A percentile compares a stretch with the other conserved stretches of the same genome.
These are phyloP conservation scores for Russula vinacea DNA, from an alignment of 768 basidiomycete genomes.

Conservation along the genomic window DNA sequence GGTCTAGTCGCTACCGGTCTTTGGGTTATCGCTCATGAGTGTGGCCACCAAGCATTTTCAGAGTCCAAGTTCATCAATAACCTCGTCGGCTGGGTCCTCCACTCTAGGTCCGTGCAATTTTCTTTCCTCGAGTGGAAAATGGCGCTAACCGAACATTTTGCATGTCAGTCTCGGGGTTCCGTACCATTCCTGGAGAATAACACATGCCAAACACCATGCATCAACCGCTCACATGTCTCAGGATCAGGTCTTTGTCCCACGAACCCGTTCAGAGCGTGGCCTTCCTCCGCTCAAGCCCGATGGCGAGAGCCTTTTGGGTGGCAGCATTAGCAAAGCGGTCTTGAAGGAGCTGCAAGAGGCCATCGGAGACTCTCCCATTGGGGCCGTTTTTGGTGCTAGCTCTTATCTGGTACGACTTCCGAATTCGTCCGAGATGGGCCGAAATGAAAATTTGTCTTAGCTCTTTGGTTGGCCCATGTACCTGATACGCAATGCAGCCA, in stretches of 20 bases:
- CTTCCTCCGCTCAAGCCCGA: conserved; percentile 63
- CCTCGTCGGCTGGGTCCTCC: conserved; percentile 86
- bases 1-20: conserved; percentile 89
- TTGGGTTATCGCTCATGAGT: conserved; percentile 94
- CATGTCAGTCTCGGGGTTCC: conserved; percentile 79
- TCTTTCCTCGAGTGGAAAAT: conserved; percentile 9
- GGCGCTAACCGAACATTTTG: conserved; percentile 8
- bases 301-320: conserved; percentile 62
- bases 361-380: conserved; percentile 86
- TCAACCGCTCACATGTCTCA: conserved; percentile 90
- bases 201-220: conserved; percentile 93
- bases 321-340: conserved; percentile 62
- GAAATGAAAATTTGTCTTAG: conserved; percentile 37
- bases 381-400: conserved; percentile 50
- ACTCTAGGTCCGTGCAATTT: conserved; percentile 64
- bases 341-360: conserved; percentile 79
- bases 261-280: conserved; percentile 72
- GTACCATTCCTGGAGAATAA: conserved; percentile 95
- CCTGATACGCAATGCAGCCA: conserved; percentile 76
- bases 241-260: conserved; percentile 94
- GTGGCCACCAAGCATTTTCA: conserved; percentile 95
- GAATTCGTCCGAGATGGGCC: background rate
- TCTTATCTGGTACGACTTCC: conserved; percentile 52
- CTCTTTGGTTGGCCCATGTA: conserved; percentile 86
- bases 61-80: conserved; percentile 91